Percentiles rank a stretch among this genome's conserved stretches.
phyloP scores from a whole-genome alignment of 2,329 filamentous ascomycete species.

The Elsinoe arachidis region DNA sequence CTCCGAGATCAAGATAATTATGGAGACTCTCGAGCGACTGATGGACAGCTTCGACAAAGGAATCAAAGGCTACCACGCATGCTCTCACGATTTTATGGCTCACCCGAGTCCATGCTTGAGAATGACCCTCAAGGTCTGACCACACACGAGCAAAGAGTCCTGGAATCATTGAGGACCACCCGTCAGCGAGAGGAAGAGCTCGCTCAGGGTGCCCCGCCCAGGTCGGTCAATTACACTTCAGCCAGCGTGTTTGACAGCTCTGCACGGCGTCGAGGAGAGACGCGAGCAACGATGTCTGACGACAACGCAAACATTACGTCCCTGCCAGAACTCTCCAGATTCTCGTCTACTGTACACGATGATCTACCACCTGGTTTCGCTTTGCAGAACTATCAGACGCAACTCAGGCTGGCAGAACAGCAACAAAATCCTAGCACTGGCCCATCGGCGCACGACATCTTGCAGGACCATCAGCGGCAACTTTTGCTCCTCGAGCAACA shows the following conservation, averaged over 20 bases:
- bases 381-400: background rate
- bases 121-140: slow-evolving; percentile 40
- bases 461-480: slow-evolving; percentile 16
- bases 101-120: slow-evolving; percentile 30
- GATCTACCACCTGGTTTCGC: no score
- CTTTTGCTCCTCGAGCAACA: slow-evolving; percentile 13
- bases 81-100: slow-evolving; percentile 18
- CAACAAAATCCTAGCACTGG: background rate
- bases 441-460: background rate
- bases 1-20: background rate
- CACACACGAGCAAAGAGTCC: slow-evolving; percentile 36
- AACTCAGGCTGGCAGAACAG: background rate
- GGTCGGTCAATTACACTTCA: slow-evolving; percentile 37
- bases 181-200: slow-evolving; percentile 36
- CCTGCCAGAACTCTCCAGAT: background rate
- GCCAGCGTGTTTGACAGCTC: slow-evolving; percentile 23
- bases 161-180: slow-evolving; percentile 37
- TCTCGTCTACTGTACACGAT: background rate
- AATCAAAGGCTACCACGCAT: slow-evolving; percentile 21
- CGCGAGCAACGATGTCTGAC: background rate
- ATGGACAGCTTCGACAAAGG: slow-evolving; percentile 29
- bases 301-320: background rate
- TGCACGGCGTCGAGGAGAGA: background rate
- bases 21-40: background rate
- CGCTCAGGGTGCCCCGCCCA: slow-evolving; percentile 28